Percentiles rank a stretch among this genome's conserved stretches.
Evolutionary conservation across 2,329 filamentous ascomycete species (phyloP).

Genomic region (Fusarium begoniae): DNA sequence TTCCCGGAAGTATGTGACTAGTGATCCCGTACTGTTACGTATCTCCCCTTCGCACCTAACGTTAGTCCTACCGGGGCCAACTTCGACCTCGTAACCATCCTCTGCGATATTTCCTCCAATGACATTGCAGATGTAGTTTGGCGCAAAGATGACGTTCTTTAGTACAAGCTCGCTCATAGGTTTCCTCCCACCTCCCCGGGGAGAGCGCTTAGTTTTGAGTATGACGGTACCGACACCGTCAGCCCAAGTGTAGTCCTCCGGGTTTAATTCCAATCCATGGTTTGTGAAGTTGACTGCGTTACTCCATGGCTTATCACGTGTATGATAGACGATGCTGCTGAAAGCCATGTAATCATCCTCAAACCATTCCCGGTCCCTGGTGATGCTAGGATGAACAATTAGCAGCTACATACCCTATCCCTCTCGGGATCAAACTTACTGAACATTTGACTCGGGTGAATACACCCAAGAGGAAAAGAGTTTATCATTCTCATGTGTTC

Average conservation of each 20-base stretch:
- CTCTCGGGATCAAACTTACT: rapidly evolving
- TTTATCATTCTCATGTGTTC: rapidly evolving
- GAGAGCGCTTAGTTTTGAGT: not conserved
- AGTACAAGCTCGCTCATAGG: not conserved
- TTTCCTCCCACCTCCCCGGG: too few relatives aligned
- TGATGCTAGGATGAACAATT: not conserved
- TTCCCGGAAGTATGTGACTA: not conserved
- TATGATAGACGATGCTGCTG: not conserved
- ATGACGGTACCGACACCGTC: not conserved
- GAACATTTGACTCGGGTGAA: rapidly evolving
- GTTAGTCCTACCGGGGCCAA: too few relatives aligned
- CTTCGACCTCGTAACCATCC: not conserved
- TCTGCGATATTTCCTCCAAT: not conserved
- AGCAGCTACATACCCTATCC: not conserved
- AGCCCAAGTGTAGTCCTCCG: not conserved
- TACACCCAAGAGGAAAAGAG: rapidly evolving
- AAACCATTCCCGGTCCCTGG: not conserved
- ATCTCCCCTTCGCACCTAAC: not conserved
- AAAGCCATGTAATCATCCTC: not conserved
- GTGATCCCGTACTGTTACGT: not conserved
- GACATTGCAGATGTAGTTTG: not conserved
- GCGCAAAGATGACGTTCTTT: not conserved
- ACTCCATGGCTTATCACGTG: rapidly evolving
- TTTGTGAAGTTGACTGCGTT: not conserved
- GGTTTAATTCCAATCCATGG: not conserved